Percentiles rank a stretch among this genome's conserved stretches.
phyloP scores from a whole-genome alignment of 164 flowering plant genomes.

The Dillenia suffruticosa region DNA sequence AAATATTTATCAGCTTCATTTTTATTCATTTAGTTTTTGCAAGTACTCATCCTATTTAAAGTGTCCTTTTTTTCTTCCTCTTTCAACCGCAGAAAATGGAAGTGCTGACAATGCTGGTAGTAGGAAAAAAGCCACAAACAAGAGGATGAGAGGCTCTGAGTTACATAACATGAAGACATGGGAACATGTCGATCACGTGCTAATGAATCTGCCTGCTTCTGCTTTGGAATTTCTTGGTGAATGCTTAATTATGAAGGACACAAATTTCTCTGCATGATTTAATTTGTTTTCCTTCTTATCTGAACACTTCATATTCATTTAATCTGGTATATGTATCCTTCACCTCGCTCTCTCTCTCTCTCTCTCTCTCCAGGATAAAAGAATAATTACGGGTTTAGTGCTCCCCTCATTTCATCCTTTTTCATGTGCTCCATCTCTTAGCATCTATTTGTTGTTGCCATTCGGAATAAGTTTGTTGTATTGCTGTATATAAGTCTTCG shows the following conservation, averaged over 20 bases:
- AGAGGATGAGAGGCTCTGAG: conserved; percentile 47
- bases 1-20: not conserved
- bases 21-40: not conserved
- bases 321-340: not conserved
- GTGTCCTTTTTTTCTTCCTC: not conserved
- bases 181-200: conserved; percentile 94
- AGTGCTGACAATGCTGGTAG: conserved; percentile 18
- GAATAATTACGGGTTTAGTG: too few relatives aligned
- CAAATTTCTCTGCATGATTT: too few relatives aligned
- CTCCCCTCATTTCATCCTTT: too few relatives aligned
- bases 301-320: not conserved
- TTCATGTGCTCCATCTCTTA: too few relatives aligned
- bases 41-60: not conserved
- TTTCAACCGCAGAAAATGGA: conserved; percentile 35
- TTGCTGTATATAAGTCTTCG: too few relatives aligned
- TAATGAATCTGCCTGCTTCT: conserved; percentile 98
- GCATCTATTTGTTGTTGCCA: too few relatives aligned
- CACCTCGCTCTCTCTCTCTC: too few relatives aligned
- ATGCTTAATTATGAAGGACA: too few relatives aligned
- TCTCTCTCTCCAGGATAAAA: too few relatives aligned
- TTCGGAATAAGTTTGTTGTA: too few relatives aligned
- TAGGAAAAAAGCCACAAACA: conserved; percentile 44
- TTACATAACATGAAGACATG: conserved; percentile 46
- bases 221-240: conserved; percentile 86
- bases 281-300: not conserved